phyloP scores from a whole-genome alignment of 345 rosid species.

The Eucalyptus shirleyi region DNA sequence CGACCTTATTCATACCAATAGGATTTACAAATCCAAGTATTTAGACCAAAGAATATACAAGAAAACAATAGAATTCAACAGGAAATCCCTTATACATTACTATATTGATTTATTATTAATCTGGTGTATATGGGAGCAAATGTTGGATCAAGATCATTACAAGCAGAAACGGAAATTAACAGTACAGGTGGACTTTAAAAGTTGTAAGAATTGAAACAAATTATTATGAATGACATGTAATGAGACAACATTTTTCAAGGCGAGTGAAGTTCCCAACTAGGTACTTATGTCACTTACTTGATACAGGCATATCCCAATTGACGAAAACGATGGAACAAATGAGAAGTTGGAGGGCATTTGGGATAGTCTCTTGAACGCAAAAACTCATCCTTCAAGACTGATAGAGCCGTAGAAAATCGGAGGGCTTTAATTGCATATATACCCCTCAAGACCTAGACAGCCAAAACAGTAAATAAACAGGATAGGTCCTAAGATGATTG shows the following conservation, averaged over 20 bases:
- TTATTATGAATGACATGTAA: neutral
- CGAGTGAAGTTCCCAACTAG: neutral
- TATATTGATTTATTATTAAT: neutral
- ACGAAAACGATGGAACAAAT: slow-evolving; percentile 83
- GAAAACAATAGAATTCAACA: neutral
- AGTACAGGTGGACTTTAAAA: neutral
- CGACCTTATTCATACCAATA: neutral
- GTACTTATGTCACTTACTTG: slow-evolving; percentile 33
- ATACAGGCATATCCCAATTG: slow-evolving; percentile 96
- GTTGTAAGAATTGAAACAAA: neutral
- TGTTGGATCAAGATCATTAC: neutral
- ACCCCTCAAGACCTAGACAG: slow-evolving; percentile 64
- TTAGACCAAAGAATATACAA: neutral
- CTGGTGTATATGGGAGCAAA: neutral
- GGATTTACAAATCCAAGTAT: neutral
- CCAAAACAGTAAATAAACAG: neutral
- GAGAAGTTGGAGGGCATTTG: slow-evolving; percentile 91
- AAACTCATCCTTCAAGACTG: slow-evolving; percentile 89
- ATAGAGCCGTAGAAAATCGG: slow-evolving; percentile 82
- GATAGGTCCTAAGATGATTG: neutral
- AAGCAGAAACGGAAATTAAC: neutral
- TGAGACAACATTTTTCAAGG: neutral
- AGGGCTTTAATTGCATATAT: slow-evolving; percentile 87
- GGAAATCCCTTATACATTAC: neutral
- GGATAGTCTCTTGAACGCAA: slow-evolving; percentile 99